These are phyloP conservation scores for Agaricus sinodeliciosus DNA, from an alignment of 768 basidiomycete species.

Conservation along the genomic window DNA sequence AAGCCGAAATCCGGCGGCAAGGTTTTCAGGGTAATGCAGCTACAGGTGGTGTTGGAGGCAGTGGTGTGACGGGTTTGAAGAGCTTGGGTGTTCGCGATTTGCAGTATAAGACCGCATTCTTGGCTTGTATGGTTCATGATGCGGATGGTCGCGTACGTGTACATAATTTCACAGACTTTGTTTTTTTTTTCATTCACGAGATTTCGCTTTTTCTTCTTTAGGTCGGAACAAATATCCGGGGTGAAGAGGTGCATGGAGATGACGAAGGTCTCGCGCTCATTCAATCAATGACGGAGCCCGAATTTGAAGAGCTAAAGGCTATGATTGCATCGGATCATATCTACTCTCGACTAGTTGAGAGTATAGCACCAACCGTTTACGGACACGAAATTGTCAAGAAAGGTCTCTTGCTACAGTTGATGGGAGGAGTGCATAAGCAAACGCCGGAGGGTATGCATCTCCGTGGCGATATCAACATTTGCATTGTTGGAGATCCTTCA, in stretches of 20 bases:
- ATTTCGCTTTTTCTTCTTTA: background rate
- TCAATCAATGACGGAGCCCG: slow-evolving; percentile 83
- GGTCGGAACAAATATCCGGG: slow-evolving; percentile 84
- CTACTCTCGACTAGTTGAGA: slow-evolving; percentile 87
- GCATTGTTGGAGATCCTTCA: slow-evolving; percentile 94
- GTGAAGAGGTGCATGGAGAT: slow-evolving; percentile 78
- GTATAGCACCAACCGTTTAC: slow-evolving; percentile 96
- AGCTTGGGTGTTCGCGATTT: slow-evolving; percentile 91
- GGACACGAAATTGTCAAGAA: slow-evolving; percentile 99
- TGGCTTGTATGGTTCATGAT: slow-evolving; percentile 96
- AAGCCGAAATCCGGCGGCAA: slow-evolving; percentile 85
- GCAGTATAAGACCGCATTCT: slow-evolving; percentile 97
- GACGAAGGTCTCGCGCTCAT: slow-evolving; percentile 81
- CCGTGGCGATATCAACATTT: slow-evolving; percentile 98
- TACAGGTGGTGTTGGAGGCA: slow-evolving; percentile 60
- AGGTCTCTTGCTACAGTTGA: slow-evolving; percentile 88
- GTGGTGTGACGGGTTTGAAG: slow-evolving; percentile 92
- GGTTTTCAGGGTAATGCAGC: slow-evolving; percentile 56
- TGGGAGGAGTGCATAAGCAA: slow-evolving; percentile 98
- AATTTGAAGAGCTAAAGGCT: slow-evolving; percentile 87
- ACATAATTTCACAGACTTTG: background rate
- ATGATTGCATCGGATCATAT: slow-evolving; percentile 97
- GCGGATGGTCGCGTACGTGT: slow-evolving; percentile 77
- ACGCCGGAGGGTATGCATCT: slow-evolving; percentile 95
- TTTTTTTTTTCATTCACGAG: slow-evolving; percentile 21